Percentiles rank a stretch among this genome's conserved stretches.
phyloP scores from a whole-genome alignment of 179 eudicot species.

The Actinidia polygama region DNA sequence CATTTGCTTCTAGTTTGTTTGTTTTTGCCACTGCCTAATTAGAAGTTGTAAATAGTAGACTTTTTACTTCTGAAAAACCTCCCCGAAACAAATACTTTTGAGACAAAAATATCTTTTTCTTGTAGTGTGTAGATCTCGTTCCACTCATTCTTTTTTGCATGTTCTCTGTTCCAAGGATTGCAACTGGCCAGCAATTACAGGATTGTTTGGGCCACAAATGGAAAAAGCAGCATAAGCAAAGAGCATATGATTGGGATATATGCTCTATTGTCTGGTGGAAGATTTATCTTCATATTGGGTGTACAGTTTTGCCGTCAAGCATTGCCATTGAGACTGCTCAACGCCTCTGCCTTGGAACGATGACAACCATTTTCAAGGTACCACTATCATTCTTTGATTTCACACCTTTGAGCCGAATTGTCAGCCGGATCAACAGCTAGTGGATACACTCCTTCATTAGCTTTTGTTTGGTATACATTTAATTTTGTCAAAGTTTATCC shows the following conservation, averaged over 20 bases:
- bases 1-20: no score
- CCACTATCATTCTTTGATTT: slow-evolving; percentile 81
- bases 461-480: neutral
- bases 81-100: no score
- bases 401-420: slow-evolving; percentile 85
- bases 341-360: slow-evolving; percentile 64
- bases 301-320: slow-evolving; percentile 76
- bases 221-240: slow-evolving; percentile 47
- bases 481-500: neutral
- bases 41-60: no score
- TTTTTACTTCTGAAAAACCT: no score
- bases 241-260: slow-evolving; percentile 55
- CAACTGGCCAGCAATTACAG: slow-evolving; percentile 89
- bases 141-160: slow-evolving; percentile 76
- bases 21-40: no score
- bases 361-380: slow-evolving; percentile 68
- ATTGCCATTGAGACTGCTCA: slow-evolving; percentile 84
- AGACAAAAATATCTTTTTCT: no score
- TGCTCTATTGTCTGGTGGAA: slow-evolving; percentile 70
- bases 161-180: slow-evolving; percentile 68
- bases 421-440: slow-evolving; percentile 57
- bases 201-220: slow-evolving; percentile 89
- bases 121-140: slow-evolving; percentile 74
- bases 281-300: slow-evolving; percentile 77
- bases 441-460: no score